Evolutionary conservation across 139 green algal genomes (phyloP).

Genomic region (Zygnema cylindricum): DNA sequence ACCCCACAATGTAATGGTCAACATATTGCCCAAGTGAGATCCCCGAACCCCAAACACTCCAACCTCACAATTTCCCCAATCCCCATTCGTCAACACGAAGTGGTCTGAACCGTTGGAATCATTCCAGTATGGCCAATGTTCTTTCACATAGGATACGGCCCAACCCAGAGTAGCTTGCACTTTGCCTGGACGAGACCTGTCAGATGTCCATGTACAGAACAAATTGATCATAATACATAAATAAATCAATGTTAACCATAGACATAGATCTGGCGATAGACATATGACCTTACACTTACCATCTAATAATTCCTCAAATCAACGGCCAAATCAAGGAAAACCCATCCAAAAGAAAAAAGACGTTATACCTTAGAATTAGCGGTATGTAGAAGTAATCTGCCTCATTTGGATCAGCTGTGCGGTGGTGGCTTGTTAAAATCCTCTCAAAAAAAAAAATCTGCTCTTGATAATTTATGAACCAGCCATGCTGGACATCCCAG

Average conservation of each 20-base stretch:
- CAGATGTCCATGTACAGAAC: not conserved
- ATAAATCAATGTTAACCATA: not conserved
- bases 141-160: conserved; percentile 64
- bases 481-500: conserved; percentile 20
- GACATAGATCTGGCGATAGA: not conserved
- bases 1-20: no score
- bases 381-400: conserved; percentile 62
- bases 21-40: no score
- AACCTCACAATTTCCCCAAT: no score
- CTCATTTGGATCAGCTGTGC: conserved; percentile 49
- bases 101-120: conserved; percentile 58
- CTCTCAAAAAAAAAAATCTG: conserved; percentile 49
- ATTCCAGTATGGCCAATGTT: conserved; percentile 72
- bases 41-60: no score
- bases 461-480: conserved; percentile 22
- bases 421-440: conserved; percentile 50
- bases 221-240: not conserved
- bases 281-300: not conserved
- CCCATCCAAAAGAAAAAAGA: not conserved
- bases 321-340: not conserved
- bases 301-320: not conserved
- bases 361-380: conserved; percentile 3
- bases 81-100: conserved; percentile 7
- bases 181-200: not conserved
- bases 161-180: not conserved